Percentiles rank a stretch among this genome's conserved stretches.
Evolutionary conservation across 2,329 filamentous ascomycete species (phyloP).

Genomic region (Colletotrichum agaves): DNA sequence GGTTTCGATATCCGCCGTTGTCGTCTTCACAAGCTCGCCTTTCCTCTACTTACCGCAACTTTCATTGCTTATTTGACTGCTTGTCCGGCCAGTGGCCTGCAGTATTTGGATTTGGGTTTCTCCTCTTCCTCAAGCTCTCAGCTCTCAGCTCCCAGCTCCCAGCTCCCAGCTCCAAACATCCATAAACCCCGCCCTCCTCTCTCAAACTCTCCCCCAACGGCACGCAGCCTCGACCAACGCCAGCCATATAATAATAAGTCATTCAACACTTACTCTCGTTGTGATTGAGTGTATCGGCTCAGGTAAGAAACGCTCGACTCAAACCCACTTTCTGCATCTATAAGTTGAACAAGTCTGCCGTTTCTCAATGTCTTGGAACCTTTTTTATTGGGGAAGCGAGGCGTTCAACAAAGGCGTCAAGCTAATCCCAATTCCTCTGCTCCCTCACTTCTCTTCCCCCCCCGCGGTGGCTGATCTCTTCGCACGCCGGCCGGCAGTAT

Average conservation of each 20-base stretch:
- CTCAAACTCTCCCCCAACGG: background rate
- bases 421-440: conserved; percentile 7
- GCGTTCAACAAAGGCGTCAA: conserved; percentile 35
- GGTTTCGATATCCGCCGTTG: background rate
- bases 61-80: background rate
- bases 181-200: conserved; percentile 1
- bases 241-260: background rate
- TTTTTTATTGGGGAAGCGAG: conserved; percentile 35
- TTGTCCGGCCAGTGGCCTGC: conserved; percentile 16
- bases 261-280: background rate
- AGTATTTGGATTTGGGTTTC: background rate
- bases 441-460: background rate
- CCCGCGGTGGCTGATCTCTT: conserved; percentile 31
- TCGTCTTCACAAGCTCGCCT: conserved; percentile 22
- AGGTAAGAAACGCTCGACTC: background rate
- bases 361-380: conserved; percentile 29
- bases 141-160: conserved; percentile 7
- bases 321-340: background rate
- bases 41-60: background rate
- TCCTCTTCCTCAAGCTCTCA: conserved; percentile 1
- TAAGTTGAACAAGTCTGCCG: conserved; percentile 14
- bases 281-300: background rate
- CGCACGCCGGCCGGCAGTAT: conserved; percentile 14
- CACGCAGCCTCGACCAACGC: conserved; percentile 5
- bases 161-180: conserved; percentile 5